A percentile compares a stretch with the other conserved stretches of the same genome.
phyloP scores from a whole-genome alignment of 2,329 filamentous ascomycete genomes.

The Trichoderma polysporum region DNA sequence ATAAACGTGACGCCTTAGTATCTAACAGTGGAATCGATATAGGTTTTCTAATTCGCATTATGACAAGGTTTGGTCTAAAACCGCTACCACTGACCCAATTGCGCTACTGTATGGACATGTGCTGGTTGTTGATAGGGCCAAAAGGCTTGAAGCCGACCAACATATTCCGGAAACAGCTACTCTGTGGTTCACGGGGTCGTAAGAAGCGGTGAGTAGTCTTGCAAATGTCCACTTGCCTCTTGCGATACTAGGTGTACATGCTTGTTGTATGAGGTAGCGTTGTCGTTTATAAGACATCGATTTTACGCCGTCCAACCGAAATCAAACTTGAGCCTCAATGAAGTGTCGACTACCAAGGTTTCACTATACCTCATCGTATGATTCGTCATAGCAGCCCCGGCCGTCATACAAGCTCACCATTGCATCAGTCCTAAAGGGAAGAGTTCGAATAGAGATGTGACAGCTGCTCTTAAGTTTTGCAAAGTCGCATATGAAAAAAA shows the following conservation, averaged over 20 bases:
- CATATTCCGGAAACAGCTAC: background rate
- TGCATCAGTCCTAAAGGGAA: background rate
- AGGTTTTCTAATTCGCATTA: background rate
- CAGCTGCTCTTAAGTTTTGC: background rate
- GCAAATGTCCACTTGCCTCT: background rate
- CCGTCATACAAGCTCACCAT: background rate
- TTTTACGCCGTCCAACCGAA: background rate
- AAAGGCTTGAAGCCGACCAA: background rate
- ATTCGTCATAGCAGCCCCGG: no score
- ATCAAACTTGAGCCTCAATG: background rate
- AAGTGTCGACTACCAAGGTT: background rate
- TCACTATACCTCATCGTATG: background rate
- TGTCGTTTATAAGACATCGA: background rate
- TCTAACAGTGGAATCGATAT: background rate
- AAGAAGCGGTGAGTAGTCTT: slow-evolving; percentile 1
- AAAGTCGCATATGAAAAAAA: background rate
- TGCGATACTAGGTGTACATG: background rate
- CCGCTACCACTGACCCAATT: background rate
- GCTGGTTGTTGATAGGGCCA: slow-evolving; percentile 19
- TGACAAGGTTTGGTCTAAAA: no score
- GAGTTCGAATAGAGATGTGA: background rate
- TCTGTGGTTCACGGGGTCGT: background rate
- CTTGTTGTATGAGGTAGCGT: background rate
- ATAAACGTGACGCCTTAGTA: background rate
- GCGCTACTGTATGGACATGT: slow-evolving; percentile 3